A percentile compares a stretch with the other conserved stretches of the same genome.
These are phyloP conservation scores for Trypanosoma grayi DNA, from an alignment of 208 protist genomes.

Conservation along the genomic window DNA sequence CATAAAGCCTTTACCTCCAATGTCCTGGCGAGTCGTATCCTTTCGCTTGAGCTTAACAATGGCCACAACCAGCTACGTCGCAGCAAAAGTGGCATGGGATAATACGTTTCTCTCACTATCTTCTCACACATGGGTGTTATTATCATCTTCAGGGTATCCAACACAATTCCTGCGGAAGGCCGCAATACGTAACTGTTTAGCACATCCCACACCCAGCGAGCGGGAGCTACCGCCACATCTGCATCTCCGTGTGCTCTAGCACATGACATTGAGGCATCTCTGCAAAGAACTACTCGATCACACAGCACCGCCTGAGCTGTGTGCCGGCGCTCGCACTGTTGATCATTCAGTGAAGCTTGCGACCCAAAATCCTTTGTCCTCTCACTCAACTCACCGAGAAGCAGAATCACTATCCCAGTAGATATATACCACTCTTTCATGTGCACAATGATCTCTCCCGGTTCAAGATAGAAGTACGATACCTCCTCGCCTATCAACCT, in stretches of 20 bases:
- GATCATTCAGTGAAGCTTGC: background rate
- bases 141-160: slow-evolving; percentile 46
- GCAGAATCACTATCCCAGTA: slow-evolving; percentile 72
- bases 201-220: slow-evolving; percentile 82
- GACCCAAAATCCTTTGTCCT: background rate
- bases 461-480: slow-evolving; percentile 45
- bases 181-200: slow-evolving; percentile 47
- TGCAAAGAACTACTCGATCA: slow-evolving; percentile 71
- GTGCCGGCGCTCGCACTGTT: slow-evolving; percentile 20
- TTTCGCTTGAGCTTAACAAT: slow-evolving; percentile 63
- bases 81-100: slow-evolving; percentile 65
- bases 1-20: slow-evolving; percentile 73
- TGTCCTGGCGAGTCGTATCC: slow-evolving; percentile 64
- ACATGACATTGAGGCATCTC: slow-evolving; percentile 55
- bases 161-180: slow-evolving; percentile 31
- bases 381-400: slow-evolving; percentile 74
- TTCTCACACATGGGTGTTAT: slow-evolving; percentile 58
- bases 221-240: slow-evolving; percentile 75
- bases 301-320: slow-evolving; percentile 60
- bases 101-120: slow-evolving; percentile 64
- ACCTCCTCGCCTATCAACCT: slow-evolving; percentile 45
- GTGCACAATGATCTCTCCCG: slow-evolving; percentile 72
- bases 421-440: slow-evolving; percentile 74
- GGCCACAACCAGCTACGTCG: slow-evolving; percentile 88
- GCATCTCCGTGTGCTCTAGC: slow-evolving; percentile 44